A percentile compares a stretch with the other conserved stretches of the same genome.
phyloP scores from a whole-genome alignment of 208 protist species.

The Crithidia sp. region DNA sequence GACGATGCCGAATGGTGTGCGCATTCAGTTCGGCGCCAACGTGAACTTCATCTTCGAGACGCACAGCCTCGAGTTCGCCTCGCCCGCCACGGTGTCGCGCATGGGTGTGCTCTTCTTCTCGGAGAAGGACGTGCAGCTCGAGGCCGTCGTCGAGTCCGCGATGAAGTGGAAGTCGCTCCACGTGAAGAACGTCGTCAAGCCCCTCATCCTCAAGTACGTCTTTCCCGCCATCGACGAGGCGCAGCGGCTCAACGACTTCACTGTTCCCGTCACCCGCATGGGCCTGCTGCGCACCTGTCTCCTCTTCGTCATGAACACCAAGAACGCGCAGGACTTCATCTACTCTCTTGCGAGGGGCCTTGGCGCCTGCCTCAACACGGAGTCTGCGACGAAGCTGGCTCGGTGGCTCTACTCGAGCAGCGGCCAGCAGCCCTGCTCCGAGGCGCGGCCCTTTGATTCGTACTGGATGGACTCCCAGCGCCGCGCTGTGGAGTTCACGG shows the following conservation, averaged over 20 bases:
- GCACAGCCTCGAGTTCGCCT: slow-evolving; percentile 97
- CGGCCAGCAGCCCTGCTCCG: slow-evolving; percentile 72
- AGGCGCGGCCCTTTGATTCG: slow-evolving; percentile 86
- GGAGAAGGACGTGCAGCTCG: slow-evolving; percentile 92
- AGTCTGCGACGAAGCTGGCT: slow-evolving; percentile 72
- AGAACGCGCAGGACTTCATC: slow-evolving; percentile 79
- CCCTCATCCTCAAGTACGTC: slow-evolving; percentile 85
- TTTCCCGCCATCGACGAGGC: slow-evolving; percentile 79
- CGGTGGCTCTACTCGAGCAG: slow-evolving; percentile 82
- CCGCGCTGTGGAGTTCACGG: slow-evolving; percentile 64
- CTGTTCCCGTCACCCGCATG: slow-evolving; percentile 90
- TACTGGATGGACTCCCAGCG: slow-evolving; percentile 73
- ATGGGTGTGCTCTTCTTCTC: slow-evolving; percentile 96
- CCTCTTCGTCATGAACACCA: slow-evolving; percentile 57
- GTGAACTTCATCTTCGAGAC: slow-evolving; percentile 98
- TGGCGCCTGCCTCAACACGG: slow-evolving; percentile 50
- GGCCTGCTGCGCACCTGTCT: slow-evolving; percentile 90
- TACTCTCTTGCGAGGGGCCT: slow-evolving; percentile 73
- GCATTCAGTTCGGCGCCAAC: slow-evolving; percentile 95
- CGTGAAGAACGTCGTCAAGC: slow-evolving; percentile 46
- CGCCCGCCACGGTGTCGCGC: slow-evolving; percentile 99
- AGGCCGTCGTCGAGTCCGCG: slow-evolving; percentile 85
- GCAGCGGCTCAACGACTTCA: slow-evolving; percentile 68
- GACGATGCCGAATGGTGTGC: slow-evolving; percentile 97
- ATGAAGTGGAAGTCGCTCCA: slow-evolving; percentile 53